Evolutionary conservation across 129 eudicot genomes (phyloP), one percentile per base, ranked within the genome.

Genomic region (Saussurea involucrata): DNA sequence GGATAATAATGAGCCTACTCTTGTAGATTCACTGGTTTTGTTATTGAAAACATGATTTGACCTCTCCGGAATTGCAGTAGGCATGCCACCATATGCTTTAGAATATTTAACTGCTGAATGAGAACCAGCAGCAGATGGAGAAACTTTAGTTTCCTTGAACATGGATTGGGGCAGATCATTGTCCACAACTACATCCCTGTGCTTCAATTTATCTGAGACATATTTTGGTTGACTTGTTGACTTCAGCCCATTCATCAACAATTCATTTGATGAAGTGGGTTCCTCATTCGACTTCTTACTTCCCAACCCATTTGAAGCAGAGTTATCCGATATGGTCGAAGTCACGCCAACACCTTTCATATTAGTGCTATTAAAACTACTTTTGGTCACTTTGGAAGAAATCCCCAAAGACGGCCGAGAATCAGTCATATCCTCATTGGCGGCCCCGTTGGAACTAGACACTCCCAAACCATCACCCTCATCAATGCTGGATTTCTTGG

Each of bases 401-500:
- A 8, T 4, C 65, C 65, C 65, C 28, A 21, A 58, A 58, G 65
- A 58, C 4, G 65, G 2, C 65, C 65, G 28, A 60, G 65, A 60
- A 60, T 27, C 68, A 1, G 53, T 20, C 53, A 57, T 66, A 36
- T 58, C 32, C 9, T 6, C 63, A 32, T 69, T 74, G 36, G 40
- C 53, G 67, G 37, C 53, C 24, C 76, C 81, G 55, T 28, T 46
- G 12, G 68, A 78, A 74, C 55, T 28, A 32, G 73, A 72, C 18
- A 15, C 22, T 17, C 70, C 70, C 68, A 29, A 76, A 58, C 61
- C 77, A 81, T 85, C 82, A 66, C 36, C 72, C 46, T 85, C 73
- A 36, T 87, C 83, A 58, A 24, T 29, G 63, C 71, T 76, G 40
- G 87, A 64, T 67, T 74, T 89, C 81, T 69, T 74, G 70, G 75